A percentile compares a stretch with the other conserved stretches of the same genome.
Evolutionary conservation across 495 filamentous ascomycete species (phyloP).

Genomic region (Penicillium bovifimosum): DNA sequence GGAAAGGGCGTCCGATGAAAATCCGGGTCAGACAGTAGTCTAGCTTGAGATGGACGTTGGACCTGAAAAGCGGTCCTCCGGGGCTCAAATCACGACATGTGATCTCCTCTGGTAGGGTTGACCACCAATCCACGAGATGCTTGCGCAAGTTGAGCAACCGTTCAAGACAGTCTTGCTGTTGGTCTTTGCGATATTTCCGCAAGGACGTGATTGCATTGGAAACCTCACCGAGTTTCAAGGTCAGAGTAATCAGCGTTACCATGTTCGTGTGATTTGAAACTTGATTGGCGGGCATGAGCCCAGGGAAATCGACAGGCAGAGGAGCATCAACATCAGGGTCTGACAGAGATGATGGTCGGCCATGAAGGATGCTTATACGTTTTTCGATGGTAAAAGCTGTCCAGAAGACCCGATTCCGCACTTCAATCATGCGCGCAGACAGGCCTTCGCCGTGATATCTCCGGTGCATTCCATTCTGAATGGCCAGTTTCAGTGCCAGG

Average conservation of each 20-base stretch:
- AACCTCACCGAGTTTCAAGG: constrained; percentile 40
- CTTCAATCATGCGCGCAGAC: constrained; percentile 38
- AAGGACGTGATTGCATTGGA: constrained; percentile 40
- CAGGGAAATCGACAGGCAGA: constrained; percentile 40
- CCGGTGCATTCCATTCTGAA: constrained; percentile 52
- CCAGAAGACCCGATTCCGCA: constrained; percentile 49
- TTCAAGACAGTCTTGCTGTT: constrained; percentile 43
- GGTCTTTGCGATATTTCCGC: constrained; percentile 35
- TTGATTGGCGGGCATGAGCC: constrained; percentile 31
- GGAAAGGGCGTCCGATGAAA: constrained; percentile 46
- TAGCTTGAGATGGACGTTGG: constrained; percentile 46
- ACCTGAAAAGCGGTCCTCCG: constrained; percentile 35
- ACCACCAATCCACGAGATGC: constrained; percentile 45
- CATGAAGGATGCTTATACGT: constrained; percentile 44
- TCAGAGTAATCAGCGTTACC: constrained; percentile 42
- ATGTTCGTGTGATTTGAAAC: constrained; percentile 44
- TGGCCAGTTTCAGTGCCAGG: constrained; percentile 45
- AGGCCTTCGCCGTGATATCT: constrained; percentile 43
- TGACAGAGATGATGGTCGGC: constrained; percentile 41
- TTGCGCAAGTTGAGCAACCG: constrained; percentile 38
- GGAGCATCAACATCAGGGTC: constrained; percentile 45
- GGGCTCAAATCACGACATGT: constrained; percentile 39
- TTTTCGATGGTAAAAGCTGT: constrained; percentile 48
- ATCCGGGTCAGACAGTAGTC: constrained; percentile 46
- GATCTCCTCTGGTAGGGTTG: constrained; percentile 41